Evolutionary conservation across 2,329 filamentous ascomycete species (phyloP).

Genomic region (Elsinoe fawcettii): DNA sequence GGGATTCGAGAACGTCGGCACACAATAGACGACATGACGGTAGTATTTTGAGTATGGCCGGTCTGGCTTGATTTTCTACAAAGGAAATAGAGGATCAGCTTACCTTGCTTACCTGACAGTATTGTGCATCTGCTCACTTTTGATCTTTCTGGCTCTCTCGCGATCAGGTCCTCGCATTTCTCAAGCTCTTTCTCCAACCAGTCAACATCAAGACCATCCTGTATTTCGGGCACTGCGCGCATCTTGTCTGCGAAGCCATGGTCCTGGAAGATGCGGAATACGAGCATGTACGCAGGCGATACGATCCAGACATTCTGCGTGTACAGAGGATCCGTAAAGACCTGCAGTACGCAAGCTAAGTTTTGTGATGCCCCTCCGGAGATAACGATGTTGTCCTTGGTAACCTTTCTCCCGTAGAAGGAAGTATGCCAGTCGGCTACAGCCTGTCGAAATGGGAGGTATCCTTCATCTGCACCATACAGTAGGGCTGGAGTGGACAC

Average conservation of each 20-base stretch:
- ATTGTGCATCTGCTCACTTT: slow-evolving; percentile 5
- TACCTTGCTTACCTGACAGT: slow-evolving; percentile 19
- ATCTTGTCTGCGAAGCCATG: slow-evolving; percentile 60
- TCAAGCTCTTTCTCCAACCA: slow-evolving; percentile 47
- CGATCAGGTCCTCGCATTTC: slow-evolving; percentile 39
- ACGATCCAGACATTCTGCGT: slow-evolving; percentile 74
- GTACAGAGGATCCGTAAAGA: slow-evolving; percentile 69
- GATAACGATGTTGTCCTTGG: slow-evolving; percentile 61
- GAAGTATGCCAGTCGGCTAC: slow-evolving; percentile 62
- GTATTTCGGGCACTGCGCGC: slow-evolving; percentile 66
- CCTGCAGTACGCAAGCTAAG: slow-evolving; percentile 66
- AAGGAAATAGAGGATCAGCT: slow-evolving; percentile 5
- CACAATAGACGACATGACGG: slow-evolving; percentile 78
- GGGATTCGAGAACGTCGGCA: slow-evolving; percentile 84
- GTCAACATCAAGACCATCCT: slow-evolving; percentile 64
- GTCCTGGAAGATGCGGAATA: slow-evolving; percentile 78
- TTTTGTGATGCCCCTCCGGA: slow-evolving; percentile 82
- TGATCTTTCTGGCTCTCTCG: slow-evolving; percentile 18
- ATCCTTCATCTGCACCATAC: slow-evolving; percentile 74
- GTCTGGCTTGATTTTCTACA: slow-evolving; percentile 48
- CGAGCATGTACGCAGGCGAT: slow-evolving; percentile 76
- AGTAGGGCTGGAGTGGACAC: slow-evolving; percentile 58
- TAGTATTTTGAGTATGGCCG: slow-evolving; percentile 67
- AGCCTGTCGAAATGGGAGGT: slow-evolving; percentile 58
- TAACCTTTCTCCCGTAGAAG: slow-evolving; percentile 49